These are phyloP conservation scores for Arctostaphylos glauca DNA, from an alignment of 148 eudicot genomes.

Conservation along the genomic window DNA sequence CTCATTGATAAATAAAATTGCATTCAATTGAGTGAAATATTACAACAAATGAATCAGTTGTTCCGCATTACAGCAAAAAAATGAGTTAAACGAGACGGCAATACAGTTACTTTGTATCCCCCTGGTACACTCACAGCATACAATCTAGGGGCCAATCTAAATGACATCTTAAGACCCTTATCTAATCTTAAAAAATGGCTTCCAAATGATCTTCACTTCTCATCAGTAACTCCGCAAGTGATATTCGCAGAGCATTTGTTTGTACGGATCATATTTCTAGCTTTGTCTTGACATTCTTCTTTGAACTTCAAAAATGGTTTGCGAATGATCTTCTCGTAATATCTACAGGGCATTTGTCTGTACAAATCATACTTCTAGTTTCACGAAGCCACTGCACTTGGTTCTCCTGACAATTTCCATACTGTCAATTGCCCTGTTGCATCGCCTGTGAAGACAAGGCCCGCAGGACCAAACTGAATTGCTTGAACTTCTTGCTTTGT, in stretches of 20 bases:
- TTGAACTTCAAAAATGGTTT: neutral
- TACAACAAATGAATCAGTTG: neutral
- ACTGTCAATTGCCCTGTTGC: slow-evolving; percentile 42
- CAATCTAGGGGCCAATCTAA: neutral
- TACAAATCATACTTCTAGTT: neutral
- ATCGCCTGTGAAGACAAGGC: slow-evolving; percentile 62
- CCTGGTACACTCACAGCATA: neutral
- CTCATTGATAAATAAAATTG: neutral
- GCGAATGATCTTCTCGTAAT: neutral
- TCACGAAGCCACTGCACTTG: slow-evolving; percentile 1
- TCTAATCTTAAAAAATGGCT: neutral
- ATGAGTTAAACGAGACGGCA: neutral
- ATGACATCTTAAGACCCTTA: neutral
- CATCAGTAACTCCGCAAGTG: neutral
- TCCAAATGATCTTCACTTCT: neutral
- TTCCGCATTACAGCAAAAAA: too few species aligned
- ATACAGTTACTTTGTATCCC: neutral
- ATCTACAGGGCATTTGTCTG: neutral
- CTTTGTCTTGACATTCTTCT: neutral
- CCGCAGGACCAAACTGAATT: slow-evolving; percentile 35
- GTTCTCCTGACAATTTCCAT: slow-evolving; percentile 39
- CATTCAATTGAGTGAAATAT: neutral
- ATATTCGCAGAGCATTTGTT: neutral
- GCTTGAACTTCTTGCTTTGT: slow-evolving; percentile 28
- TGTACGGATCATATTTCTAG: neutral